phyloP scores from a whole-genome alignment of 2,329 filamentous ascomycete genomes.

The Hysterium pulicare region DNA sequence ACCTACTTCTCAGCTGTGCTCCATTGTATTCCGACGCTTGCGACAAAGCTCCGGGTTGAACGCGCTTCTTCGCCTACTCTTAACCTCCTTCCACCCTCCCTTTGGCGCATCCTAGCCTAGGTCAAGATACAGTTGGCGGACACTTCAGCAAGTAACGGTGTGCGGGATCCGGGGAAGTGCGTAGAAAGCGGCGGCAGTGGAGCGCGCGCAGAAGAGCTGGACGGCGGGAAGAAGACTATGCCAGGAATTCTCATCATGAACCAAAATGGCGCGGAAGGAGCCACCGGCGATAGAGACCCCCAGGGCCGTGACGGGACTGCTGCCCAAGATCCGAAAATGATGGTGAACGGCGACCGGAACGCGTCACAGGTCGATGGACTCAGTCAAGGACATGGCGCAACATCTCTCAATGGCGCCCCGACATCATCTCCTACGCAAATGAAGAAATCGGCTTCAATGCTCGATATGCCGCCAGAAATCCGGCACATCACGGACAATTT shows the following conservation, averaged over 20 bases:
- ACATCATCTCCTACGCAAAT: slow-evolving; percentile 16
- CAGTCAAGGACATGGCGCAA: slow-evolving; percentile 7
- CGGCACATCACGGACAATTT: slow-evolving; percentile 70
- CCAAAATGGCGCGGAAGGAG: slow-evolving; percentile 39
- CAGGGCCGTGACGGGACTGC: slow-evolving; percentile 22
- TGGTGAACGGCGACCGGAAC: slow-evolving; percentile 27
- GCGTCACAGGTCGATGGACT: slow-evolving; percentile 14
- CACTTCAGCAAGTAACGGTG: slow-evolving; percentile 2
- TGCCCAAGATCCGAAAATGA: slow-evolving; percentile 16
- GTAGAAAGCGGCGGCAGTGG: slow-evolving; percentile 17
- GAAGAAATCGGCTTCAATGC: slow-evolving; percentile 11
- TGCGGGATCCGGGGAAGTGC: slow-evolving; percentile 10
- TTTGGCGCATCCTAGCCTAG: neutral
- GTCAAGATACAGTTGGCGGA: slow-evolving; percentile 19
- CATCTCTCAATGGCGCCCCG: slow-evolving; percentile 3
- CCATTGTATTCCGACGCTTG: too few relatives aligned
- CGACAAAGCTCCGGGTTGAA: too few relatives aligned
- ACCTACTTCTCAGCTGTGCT: too few relatives aligned
- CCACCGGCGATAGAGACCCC: slow-evolving; percentile 23
- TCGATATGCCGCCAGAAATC: slow-evolving; percentile 49
- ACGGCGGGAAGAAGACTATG: slow-evolving; percentile 40
- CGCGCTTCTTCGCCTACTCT: too few relatives aligned
- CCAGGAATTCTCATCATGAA: slow-evolving; percentile 50
- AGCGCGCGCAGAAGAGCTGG: slow-evolving; percentile 29
- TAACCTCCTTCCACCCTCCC: neutral